These are phyloP conservation scores for Myxozyma neotropica DNA, from an alignment of 805 yeast genomes.

Conservation along the genomic window DNA sequence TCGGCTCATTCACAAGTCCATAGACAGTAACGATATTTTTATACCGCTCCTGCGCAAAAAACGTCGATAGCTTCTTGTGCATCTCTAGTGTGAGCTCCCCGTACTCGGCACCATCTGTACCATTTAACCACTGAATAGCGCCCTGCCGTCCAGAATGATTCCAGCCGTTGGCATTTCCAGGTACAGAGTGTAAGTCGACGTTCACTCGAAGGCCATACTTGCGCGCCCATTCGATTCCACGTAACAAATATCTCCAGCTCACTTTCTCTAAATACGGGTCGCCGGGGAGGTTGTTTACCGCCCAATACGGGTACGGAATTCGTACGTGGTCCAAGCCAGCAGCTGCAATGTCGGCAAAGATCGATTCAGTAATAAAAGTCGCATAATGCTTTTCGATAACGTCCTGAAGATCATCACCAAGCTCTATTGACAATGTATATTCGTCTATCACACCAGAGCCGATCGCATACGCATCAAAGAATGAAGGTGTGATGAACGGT, in stretches of 20 bases:
- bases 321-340: constrained; percentile 82
- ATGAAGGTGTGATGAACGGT: constrained; percentile 79
- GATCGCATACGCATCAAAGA: constrained; percentile 53
- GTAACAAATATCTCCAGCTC: constrained; percentile 55
- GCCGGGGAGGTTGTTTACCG: constrained; percentile 58
- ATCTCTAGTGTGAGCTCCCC: constrained; percentile 52
- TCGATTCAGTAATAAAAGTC: constrained; percentile 72
- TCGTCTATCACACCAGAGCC: constrained; percentile 63
- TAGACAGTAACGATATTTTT: constrained; percentile 74
- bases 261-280: constrained; percentile 81
- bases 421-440: constrained; percentile 57
- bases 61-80: constrained; percentile 56
- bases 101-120: constrained; percentile 50
- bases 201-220: constrained; percentile 63
- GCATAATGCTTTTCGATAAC: constrained; percentile 73
- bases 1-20: constrained; percentile 81
- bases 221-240: constrained; percentile 69
- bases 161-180: constrained; percentile 86
- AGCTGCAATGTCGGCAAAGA: constrained; percentile 59
- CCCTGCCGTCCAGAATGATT: constrained; percentile 75
- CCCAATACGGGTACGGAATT: constrained; percentile 96
- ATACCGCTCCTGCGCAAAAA: constrained; percentile 64
- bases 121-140: constrained; percentile 47
- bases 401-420: constrained; percentile 60
- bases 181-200: constrained; percentile 79